Percentiles rank a stretch among this genome's conserved stretches.
These are phyloP conservation scores for Curvularia hawaiiensis DNA, from an alignment of 2,329 filamentous ascomycete species.

Conservation along the genomic window DNA sequence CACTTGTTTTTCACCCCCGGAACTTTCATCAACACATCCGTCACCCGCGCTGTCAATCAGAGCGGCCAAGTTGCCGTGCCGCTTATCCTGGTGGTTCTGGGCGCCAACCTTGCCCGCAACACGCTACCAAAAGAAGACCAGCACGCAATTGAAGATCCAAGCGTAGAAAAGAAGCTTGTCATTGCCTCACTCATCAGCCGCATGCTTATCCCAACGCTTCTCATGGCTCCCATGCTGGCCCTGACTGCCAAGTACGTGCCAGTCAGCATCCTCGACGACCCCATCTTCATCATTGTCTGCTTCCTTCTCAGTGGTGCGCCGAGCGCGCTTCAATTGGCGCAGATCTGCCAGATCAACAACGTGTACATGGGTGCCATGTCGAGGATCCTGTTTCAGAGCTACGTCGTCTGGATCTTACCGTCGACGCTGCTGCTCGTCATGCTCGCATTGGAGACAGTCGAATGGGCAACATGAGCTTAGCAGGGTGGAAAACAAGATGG, in stretches of 20 bases:
- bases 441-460: slow-evolving; percentile 87
- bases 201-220: slow-evolving; percentile 87
- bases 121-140: slow-evolving; percentile 73
- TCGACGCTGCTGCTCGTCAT: slow-evolving; percentile 91
- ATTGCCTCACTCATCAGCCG: slow-evolving; percentile 84
- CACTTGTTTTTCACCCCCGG: slow-evolving; percentile 85
- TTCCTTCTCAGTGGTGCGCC: slow-evolving; percentile 95
- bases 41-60: slow-evolving; percentile 84
- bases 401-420: slow-evolving; percentile 95
- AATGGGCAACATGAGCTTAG: slow-evolving; percentile 70
- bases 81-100: slow-evolving; percentile 91
- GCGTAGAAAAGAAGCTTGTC: slow-evolving; percentile 75
- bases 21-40: slow-evolving; percentile 89
- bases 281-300: slow-evolving; percentile 97
- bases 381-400: slow-evolving; percentile 91
- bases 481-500: not conserved
- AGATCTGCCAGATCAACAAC: slow-evolving; percentile 98
- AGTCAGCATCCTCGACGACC: slow-evolving; percentile 93
- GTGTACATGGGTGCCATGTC: slow-evolving; percentile 97
- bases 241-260: slow-evolving; percentile 88
- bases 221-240: slow-evolving; percentile 91
- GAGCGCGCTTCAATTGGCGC: slow-evolving; percentile 89
- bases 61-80: slow-evolving; percentile 92
- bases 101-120: slow-evolving; percentile 91
- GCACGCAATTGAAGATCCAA: slow-evolving; percentile 71